These are phyloP conservation scores for Ogataea allantospora DNA, from an alignment of 805 yeast species.

Conservation along the genomic window DNA sequence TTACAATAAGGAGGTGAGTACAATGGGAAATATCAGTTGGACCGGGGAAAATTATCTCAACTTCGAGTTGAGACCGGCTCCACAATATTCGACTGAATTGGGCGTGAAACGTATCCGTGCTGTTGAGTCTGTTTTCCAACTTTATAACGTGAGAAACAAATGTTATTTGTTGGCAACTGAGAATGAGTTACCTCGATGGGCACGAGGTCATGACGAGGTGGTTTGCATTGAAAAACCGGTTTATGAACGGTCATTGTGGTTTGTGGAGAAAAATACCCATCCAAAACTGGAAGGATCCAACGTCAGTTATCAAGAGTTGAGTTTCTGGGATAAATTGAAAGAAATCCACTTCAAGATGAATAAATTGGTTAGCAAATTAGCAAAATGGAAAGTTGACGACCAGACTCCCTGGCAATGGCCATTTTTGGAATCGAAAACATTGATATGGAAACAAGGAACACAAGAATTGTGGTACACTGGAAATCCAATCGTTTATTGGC, in stretches of 20 bases:
- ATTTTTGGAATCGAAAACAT: slow-evolving; percentile 54
- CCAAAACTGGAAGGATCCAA: slow-evolving; percentile 42
- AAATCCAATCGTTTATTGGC: slow-evolving; percentile 57
- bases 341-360: slow-evolving; percentile 61
- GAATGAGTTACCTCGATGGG: slow-evolving; percentile 77
- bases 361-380: slow-evolving; percentile 44
- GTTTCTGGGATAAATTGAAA: slow-evolving; percentile 49
- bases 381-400: slow-evolving; percentile 48
- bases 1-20: slow-evolving; percentile 79
- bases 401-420: slow-evolving; percentile 69
- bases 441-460: slow-evolving; percentile 48
- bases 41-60: slow-evolving; percentile 67
- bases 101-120: slow-evolving; percentile 46
- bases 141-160: slow-evolving; percentile 61
- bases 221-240: slow-evolving; percentile 78
- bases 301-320: slow-evolving; percentile 31
- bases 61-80: slow-evolving; percentile 59
- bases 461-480: slow-evolving; percentile 59
- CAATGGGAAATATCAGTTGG: slow-evolving; percentile 61
- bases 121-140: slow-evolving; percentile 65
- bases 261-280: slow-evolving; percentile 63
- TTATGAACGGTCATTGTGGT: slow-evolving; percentile 67
- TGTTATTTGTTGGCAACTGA: slow-evolving; percentile 78
- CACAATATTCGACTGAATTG: slow-evolving; percentile 34
- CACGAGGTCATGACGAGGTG: slow-evolving; percentile 81